Base-by-base conservation (phyloP, 495 filamentous ascomycete genomes). In the Glonium stellatum region DNA sequence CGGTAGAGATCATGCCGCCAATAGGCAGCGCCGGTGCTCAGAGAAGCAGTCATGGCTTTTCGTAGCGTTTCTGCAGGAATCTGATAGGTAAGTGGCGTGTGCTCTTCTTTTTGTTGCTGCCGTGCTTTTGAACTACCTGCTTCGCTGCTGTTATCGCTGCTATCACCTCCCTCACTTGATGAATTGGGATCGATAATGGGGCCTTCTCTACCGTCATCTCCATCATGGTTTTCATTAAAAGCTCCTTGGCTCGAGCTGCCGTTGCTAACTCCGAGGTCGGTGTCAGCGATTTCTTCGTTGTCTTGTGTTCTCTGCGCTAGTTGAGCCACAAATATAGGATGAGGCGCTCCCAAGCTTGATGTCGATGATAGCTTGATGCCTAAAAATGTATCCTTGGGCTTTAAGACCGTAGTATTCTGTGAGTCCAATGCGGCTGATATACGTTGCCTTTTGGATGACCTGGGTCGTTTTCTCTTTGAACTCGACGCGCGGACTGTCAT, bases 1-100 rank as follows among this genome's bases (percentile, higher is more conserved):
- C 67, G 65, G 59, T 75, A 75, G 15, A 73, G 41, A 13, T 31
- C 27, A 34, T 73, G 63, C n/a, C 53, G 59, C 62, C 67, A 74
- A 48, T 58, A 73, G 5, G 64, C 57, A 34, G 58, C 68, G 11
- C 34, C 42, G 21, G 31, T 65, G 39, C 61, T 67, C 23, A 42
- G 60, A 18, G 68, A 64, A 6, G 68, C 71, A 19, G 58, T 52
- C 48, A 65, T 61, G 1, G 71, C 68, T n/a, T 44, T 55, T 12
- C 60, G 62, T 11, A 71, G 50, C 0, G 23, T 50, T 41, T 60
- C 57, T 27, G 44, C 1, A 6, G 66, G 65, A 34, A 67, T 69
- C 44, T 67, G 64, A 54, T 39, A 67, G 18, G 67, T 37, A 6
- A 69, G 56, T 5, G 67, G 55, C 6, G 61, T 41, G 35, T 65